Percentiles rank a stretch among this genome's conserved stretches.
Evolutionary conservation across 2,329 filamentous ascomycete genomes (phyloP).

Genomic region (Diplocarpon rosae): DNA sequence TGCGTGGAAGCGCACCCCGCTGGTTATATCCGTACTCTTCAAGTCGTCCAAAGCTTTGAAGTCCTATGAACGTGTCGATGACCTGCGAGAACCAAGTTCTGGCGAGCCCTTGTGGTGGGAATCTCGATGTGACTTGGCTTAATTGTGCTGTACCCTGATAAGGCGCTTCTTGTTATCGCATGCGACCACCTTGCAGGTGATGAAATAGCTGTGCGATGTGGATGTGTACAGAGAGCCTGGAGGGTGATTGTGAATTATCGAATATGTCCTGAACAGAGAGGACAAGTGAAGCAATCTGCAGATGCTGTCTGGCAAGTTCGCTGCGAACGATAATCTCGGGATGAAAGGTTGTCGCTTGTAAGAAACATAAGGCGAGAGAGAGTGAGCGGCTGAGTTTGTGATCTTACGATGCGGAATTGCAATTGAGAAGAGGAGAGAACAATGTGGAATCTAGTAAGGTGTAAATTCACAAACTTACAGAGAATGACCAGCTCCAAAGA

Average conservation of each 20-base stretch:
- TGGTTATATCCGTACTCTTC: conserved; percentile 11
- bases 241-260: conserved; percentile 1
- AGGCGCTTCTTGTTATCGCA: conserved; percentile 9
- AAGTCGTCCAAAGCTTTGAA: not conserved
- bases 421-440: no score
- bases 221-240: conserved; percentile 2
- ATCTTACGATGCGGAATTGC: no score
- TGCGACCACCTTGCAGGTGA: conserved; percentile 6
- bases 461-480: no score
- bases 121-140: not conserved
- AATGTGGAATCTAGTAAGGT: no score
- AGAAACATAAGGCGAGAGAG: not conserved
- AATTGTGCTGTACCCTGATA: conserved; percentile 6
- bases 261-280: conserved; percentile 2
- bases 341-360: conserved; percentile 10
- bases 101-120: not conserved
- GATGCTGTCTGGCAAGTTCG: conserved; percentile 7
- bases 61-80: conserved; percentile 9
- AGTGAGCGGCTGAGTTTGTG: no score
- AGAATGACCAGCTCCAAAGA: no score
- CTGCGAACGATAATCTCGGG: conserved; percentile 13
- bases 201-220: conserved; percentile 1
- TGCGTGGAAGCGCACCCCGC: conserved; percentile 33
- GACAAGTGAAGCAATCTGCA: not conserved
- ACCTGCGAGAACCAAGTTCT: not conserved